Evolutionary conservation across 2,329 filamentous ascomycete species (phyloP).

Genomic region (Ophiostoma triangulosporum): DNA sequence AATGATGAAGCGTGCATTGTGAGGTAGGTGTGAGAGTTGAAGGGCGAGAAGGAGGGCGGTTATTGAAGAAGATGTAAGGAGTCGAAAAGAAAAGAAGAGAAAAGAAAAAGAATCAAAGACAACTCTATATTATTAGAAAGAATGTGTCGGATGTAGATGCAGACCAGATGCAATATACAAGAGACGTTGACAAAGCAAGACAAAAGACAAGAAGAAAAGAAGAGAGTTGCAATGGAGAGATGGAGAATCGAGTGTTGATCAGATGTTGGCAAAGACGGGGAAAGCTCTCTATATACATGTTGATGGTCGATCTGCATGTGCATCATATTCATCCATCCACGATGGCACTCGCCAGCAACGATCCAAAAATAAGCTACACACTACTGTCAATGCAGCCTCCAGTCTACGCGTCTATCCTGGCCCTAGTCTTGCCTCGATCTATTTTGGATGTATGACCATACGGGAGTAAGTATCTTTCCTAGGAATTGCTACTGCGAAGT

Average conservation of each 20-base stretch:
- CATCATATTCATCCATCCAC: not conserved
- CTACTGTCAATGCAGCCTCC: no score
- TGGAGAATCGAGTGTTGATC: not conserved
- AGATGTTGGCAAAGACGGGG: not conserved
- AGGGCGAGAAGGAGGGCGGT: not conserved
- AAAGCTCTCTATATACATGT: not conserved
- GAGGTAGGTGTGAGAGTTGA: not conserved
- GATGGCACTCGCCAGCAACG: not conserved
- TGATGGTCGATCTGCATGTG: not conserved
- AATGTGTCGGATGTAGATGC: no score
- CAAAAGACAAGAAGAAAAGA: not conserved
- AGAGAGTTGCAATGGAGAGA: not conserved
- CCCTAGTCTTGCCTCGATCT: not conserved
- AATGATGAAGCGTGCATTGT: conserved; percentile 37
- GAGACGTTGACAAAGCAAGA: not conserved
- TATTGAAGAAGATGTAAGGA: not conserved
- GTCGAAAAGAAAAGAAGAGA: not conserved
- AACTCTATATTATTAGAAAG: not conserved
- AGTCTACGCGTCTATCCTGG: no score
- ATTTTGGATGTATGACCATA: not conserved
- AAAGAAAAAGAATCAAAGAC: not conserved
- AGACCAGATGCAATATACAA: no score
- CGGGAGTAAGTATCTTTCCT: not conserved
- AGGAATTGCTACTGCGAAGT: not conserved
- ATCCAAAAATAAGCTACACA: conserved; percentile 1